Evolutionary conservation across 371 early-diverging fungal species (phyloP), one percentile per base, ranked within the genome.

Genomic region (Mortierella sp.): DNA sequence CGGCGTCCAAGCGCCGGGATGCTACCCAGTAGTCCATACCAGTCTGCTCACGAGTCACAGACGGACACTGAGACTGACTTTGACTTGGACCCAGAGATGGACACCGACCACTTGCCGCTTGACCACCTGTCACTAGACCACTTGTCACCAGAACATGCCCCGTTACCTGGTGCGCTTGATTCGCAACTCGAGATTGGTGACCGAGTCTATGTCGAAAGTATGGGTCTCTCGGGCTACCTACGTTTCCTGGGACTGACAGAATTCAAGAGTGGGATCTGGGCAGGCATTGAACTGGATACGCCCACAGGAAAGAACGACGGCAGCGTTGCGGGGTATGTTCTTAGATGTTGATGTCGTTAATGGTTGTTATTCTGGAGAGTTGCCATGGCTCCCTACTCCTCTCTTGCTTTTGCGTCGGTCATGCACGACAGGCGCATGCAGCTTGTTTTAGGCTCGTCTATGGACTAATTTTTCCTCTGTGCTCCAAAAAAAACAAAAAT

Each of bases 251-350:
- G 94, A 7, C 83, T 87, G 16, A 85, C 89, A 16, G 81, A 87
- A 28, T 87, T 88, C 64, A 92, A 91, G 69, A 80, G 84, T 18
- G 95, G 95, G 9, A 50, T 84, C 19, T 95, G 95, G 95, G 92
- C 92, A 12, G 95, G 95, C 19, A 87, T 95, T 30, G 92, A 92
- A 81, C 84, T 95, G 5, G 94, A 94, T 62, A 79, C 72, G 28
- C 93, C 92, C 21, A 82, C 86, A 43, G 95, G 95, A 50, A 95
- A 95, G 81, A 95, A 95, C 74, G 88, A 93, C 61, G 95, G 95
- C 37, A 82, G 84, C 50, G 88, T 92, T 66, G 84, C 84, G 45
- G 95, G 94, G 87, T 88, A 84, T 74, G 81, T 61, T 26, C 21
- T 37, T 37, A 25, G 50, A n/a, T 62, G 51, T 29, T 57, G 64